Base-by-base conservation (phyloP, 768 basidiomycete genomes). In the Agrocybe praecox region DNA sequence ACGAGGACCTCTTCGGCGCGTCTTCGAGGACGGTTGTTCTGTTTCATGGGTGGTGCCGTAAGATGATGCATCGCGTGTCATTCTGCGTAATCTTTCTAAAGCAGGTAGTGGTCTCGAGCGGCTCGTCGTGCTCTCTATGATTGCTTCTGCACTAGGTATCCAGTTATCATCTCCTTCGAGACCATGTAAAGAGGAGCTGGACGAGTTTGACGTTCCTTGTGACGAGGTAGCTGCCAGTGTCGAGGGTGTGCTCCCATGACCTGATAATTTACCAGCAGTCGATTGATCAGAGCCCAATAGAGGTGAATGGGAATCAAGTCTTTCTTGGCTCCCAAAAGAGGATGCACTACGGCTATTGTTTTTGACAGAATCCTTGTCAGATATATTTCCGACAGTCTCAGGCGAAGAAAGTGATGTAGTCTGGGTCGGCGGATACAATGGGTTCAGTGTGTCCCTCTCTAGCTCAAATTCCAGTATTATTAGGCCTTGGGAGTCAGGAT, bases 391-490 rank as follows among this genome's bases (percentile, higher is more conserved):
- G 2, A 34, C 22, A 18, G 46, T 42, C 19, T 24, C 52, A 22
- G 15, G 50, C 0, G 18, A 48, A 36, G 14, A 56, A 33, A 18
- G 40, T 15, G 47, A 54, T 49, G 52, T 50, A 17, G 40, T 48
- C 12, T 55, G 32, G 19, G 54, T 11, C 42, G 79, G 72, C 9
- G 84, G 84, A 66, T 88, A 88, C 4, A 92, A 71, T 0, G 92
- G 91, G 60, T 92, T 93, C 64, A 86, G 70, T 0, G 63, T 60
- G 66, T 93, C 92, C 26, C 75, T 70, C 66, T 92, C 90, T 21
- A 92, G 77, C 67, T 94, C 92, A 59, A 93, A 89, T 67, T 94
- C 92, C 69, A 93, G 78, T 22, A 92, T 76, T 60, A 92, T 81
- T 47, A 88, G 66, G 2, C 69, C 66, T 14, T 65, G 53, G 10